A percentile compares a stretch with the other conserved stretches of the same genome.
phyloP scores from a whole-genome alignment of 2,329 filamentous ascomycete species.

The Penicillium capsulatum region DNA sequence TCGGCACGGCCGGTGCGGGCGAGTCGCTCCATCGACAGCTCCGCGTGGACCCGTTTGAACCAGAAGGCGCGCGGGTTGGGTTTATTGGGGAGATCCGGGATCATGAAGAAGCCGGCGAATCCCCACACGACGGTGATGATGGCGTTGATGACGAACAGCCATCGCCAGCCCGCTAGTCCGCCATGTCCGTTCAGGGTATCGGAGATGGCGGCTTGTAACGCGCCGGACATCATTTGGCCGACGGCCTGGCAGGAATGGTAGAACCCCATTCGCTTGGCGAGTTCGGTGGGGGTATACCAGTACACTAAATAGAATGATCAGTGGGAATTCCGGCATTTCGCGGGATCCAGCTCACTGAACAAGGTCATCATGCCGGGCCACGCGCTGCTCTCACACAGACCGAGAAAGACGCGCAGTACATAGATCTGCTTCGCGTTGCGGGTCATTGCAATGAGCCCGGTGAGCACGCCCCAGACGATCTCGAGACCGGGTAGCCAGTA shows the following conservation, averaged over 20 bases:
- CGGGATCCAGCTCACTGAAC: conserved; percentile 27
- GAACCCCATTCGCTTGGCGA: conserved; percentile 33
- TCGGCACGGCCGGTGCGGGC: conserved; percentile 45
- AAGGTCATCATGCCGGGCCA: conserved; percentile 33
- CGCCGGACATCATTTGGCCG: conserved; percentile 31
- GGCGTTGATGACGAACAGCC: conserved; percentile 39
- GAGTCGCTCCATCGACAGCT: conserved; percentile 44
- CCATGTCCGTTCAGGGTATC: conserved; percentile 29
- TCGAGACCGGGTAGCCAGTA: conserved; percentile 29
- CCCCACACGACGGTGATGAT: conserved; percentile 39
- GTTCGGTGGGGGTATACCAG: conserved; percentile 39
- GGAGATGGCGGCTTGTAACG: conserved; percentile 30
- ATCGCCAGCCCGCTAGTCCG: conserved; percentile 35
- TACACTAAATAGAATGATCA: conserved; percentile 20
- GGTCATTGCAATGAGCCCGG: conserved; percentile 27
- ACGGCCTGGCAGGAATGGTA: conserved; percentile 30
- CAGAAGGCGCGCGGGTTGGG: conserved; percentile 32
- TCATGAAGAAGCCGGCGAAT: conserved; percentile 33
- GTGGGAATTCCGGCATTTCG: too few relatives aligned
- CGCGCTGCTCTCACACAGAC: conserved; percentile 28
- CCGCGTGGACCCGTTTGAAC: conserved; percentile 43
- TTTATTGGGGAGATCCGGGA: conserved; percentile 38
- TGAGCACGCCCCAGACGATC: conserved; percentile 29
- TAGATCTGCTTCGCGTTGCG: conserved; percentile 31
- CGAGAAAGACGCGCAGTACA: conserved; percentile 27